Evolutionary conservation across 2,329 filamentous ascomycete species (phyloP), one percentile per base, ranked within the genome.

Genomic region (Trichoderma lentiforme): DNA sequence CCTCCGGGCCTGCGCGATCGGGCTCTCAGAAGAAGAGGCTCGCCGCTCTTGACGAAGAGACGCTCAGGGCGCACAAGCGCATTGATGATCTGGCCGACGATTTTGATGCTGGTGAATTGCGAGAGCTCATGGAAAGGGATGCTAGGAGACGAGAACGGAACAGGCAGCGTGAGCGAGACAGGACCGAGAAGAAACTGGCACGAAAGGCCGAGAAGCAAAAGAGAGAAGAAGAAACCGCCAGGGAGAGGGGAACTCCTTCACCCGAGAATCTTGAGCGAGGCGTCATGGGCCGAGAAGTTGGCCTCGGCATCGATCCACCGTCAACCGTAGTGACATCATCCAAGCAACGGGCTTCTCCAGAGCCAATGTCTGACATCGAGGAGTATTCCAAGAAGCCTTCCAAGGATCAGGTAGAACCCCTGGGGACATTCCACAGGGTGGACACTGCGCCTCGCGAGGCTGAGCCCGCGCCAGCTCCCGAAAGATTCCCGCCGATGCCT

Each of bases 41-140:
- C 73, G 79, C 86, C 74, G 81, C 86, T n/a, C 88, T 91, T 18
- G 85, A 88, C 0, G 89, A 93, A 73, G 90, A 89, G 47, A 86
- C 83, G 0, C 78, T 90, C 32, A 89, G 86, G 74, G 87, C 87
- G 3, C 88, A 89, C 76, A 90, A 91, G 82, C 82, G 89, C 77
- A 82, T 92, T 79, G 82, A 93, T 82, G 83, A 92, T 81, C 82
- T 98, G 58, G 96, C 94, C 26, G 93, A 98, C 78, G 92, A 93
- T 72, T 86, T 99, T 70, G 93, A 94, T 81, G 92, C 96, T 4
- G 89, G 92, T 67, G 95, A 94, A 76, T 81, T 99, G 51, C 89
- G 95, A 72, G 93, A 97, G 79, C 85, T 98, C 34, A 92, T 99
- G 88, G 96, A 99, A 77, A 87, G 96, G 73, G 96, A 99, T 78